phyloP scores from a whole-genome alignment of 169 alveolate species.

The Cryptosporidium bovis region DNA sequence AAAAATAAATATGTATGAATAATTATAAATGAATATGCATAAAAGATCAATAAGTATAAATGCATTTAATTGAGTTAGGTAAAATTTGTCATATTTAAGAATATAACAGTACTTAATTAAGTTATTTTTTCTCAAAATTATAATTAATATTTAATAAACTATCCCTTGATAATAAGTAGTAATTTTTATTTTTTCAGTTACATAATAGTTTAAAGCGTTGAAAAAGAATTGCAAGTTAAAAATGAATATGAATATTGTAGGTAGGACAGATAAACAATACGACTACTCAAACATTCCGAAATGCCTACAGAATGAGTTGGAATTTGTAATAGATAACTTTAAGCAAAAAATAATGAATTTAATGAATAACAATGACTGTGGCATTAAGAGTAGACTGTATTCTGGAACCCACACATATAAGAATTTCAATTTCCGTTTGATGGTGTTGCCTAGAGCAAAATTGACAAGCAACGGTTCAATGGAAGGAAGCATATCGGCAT shows the following conservation, averaged over 20 bases:
- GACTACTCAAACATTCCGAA: conserved; percentile 58
- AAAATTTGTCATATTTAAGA: too few species aligned
- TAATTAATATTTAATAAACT: too few species aligned
- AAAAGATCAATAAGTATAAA: too few species aligned
- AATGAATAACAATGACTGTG: conserved; percentile 61
- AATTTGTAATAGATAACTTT: conserved; percentile 38
- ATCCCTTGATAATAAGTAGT: too few species aligned
- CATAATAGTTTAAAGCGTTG: too few species aligned
- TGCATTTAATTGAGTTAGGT: too few species aligned
- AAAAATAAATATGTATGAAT: too few species aligned
- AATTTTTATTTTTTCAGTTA: too few species aligned
- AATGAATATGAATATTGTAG: not conserved
- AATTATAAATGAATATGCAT: too few species aligned
- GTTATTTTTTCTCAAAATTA: too few species aligned
- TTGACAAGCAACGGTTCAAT: conserved; percentile 48
- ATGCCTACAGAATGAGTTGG: conserved; percentile 64
- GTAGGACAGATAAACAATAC: conserved; percentile 17
- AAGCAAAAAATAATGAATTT: conserved; percentile 24
- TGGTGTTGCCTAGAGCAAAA: conserved; percentile 64
- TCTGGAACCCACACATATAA: conserved; percentile 43
- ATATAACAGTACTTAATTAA: too few species aligned
- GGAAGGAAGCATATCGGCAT: conserved; percentile 77
- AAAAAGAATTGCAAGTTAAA: not conserved
- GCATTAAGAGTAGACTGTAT: conserved; percentile 40
- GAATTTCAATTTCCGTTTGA: conserved; percentile 59